Evolutionary conservation across 192 early-diverging fungal species (phyloP), one percentile per base, ranked within the genome.

Genomic region (Piromyces finnis): DNA sequence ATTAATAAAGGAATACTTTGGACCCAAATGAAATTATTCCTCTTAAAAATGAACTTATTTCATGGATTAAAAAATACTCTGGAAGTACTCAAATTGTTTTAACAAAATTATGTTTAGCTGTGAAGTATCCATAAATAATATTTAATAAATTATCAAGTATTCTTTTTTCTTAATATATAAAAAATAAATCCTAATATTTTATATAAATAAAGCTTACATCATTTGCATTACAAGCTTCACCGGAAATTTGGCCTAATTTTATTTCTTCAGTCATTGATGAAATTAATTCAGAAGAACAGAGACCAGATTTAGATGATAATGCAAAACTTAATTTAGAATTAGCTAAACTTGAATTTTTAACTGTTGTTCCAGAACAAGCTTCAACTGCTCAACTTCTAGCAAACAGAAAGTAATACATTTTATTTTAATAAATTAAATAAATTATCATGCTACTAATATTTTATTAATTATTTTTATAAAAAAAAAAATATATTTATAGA

Each of bases 301-400:
- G 51, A 68, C 51, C 51, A 26, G 51, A 68, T n/a, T 68, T 29
- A 28, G 78, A 29, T 77, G 41, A 82, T 14, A 77, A 80, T 7
- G 51, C 27, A 29, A 28, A 78, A 22, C 68, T 81, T 12, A 51
- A 28, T 26, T 68, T 84, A 27, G 80, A 84, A 18, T 11, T 83
- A 7, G 16, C 79, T 14, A 37, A 83, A 27, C 77, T 85, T 27
- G 83, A 85, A 77, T 85, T 85, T 79, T 51, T 85, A 37, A 84
- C 78, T 28, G 80, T 85, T 26, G 41, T 85, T 29, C 85, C 85
- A 18, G 85, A 85, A 81, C 83, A 85, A 77, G 80, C 83, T 2
- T 36, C 29, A 30, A 37, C 84, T 15, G 37, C 86, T 17, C 30
- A 81, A 22, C 26, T 80, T 81, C n/a, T 68, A 68, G 17, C 51